Conservation (phyloP, 768 basidiomycete genomes). For the Agrocybe chaxingu region DNA sequence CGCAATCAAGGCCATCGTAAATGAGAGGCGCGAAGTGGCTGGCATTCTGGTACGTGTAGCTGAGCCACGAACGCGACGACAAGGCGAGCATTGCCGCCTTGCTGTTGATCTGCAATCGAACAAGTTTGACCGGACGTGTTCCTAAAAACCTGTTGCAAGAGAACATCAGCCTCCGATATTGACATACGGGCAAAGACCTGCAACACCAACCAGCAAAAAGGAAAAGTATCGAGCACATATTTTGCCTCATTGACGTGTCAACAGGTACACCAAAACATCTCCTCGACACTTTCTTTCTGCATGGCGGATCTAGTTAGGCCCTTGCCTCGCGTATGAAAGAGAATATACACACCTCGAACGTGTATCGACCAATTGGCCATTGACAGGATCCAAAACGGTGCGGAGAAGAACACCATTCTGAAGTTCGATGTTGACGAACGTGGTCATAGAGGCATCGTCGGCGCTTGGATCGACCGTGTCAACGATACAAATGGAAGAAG, state of each 20-base stretch:
- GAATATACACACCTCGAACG: constrained; percentile 68
- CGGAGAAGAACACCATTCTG: constrained; percentile 94
- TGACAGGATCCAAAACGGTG: constrained; percentile 93
- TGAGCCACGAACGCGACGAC: constrained; percentile 98
- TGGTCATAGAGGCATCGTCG: constrained; percentile 91
- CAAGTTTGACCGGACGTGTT: constrained; percentile 84
- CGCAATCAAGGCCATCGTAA: constrained; percentile 93
- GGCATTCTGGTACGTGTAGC: constrained; percentile 94
- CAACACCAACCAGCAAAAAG: too few relatives aligned
- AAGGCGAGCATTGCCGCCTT: constrained; percentile 94
- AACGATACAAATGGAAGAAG: constrained; percentile 94
- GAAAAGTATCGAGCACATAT: too few relatives aligned
- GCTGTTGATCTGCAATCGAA: constrained; percentile 82
- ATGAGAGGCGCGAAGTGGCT: constrained; percentile 98
- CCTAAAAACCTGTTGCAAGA: constrained; percentile 73
- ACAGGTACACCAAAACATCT: too few relatives aligned
- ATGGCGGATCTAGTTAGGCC: too few relatives aligned
- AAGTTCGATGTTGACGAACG: constrained; percentile 97
- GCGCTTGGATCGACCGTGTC: constrained; percentile 97
- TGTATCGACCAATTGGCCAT: constrained; percentile 94
- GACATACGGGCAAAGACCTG: constrained; percentile 1
- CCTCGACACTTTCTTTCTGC: too few relatives aligned
- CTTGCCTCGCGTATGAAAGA: too few relatives aligned
- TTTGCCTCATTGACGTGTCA: too few relatives aligned
- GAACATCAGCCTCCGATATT: background rate